A percentile compares a stretch with the other conserved stretches of the same genome.
phyloP scores from a whole-genome alignment of 148 eudicot genomes.

The Suaeda aralocaspica region DNA sequence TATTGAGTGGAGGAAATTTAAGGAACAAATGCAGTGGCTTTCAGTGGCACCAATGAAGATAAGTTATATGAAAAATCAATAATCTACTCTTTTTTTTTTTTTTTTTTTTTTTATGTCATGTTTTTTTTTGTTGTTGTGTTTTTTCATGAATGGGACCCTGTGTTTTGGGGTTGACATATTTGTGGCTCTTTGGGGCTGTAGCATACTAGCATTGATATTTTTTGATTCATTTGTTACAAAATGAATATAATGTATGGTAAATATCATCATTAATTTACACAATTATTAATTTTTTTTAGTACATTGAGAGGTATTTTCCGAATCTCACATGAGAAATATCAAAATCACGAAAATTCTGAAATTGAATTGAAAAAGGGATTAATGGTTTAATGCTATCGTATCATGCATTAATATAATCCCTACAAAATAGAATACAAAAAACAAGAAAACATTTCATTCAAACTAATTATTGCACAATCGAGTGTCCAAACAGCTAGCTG shows the following conservation, averaged over 20 bases:
- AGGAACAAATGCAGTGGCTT: slow-evolving; percentile 45
- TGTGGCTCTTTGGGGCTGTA: slow-evolving; percentile 10
- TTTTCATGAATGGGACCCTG: slow-evolving; percentile 10
- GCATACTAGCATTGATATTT: background rate
- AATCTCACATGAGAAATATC: too few species aligned
- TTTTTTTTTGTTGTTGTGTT: background rate
- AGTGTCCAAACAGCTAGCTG: slow-evolving; percentile 22
- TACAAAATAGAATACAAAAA: too few species aligned
- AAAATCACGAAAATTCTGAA: too few species aligned
- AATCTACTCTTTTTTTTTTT: background rate
- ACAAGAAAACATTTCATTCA: background rate
- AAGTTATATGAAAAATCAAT: slow-evolving; percentile 35
- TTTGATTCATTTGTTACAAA: background rate
- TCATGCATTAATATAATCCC: too few species aligned
- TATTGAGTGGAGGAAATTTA: slow-evolving; percentile 68
- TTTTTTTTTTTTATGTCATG: too few species aligned
- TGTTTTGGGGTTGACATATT: background rate
- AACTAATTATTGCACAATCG: background rate
- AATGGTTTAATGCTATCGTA: too few species aligned
- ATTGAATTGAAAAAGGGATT: too few species aligned
- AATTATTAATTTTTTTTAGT: too few species aligned
- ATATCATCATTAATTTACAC: too few species aligned
- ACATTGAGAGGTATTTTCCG: too few species aligned
- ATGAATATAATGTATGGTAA: too few species aligned
- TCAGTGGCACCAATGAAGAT: slow-evolving; percentile 59